These are phyloP conservation scores for Tuber brumale DNA, from an alignment of 495 filamentous ascomycete species.

Conservation along the genomic window DNA sequence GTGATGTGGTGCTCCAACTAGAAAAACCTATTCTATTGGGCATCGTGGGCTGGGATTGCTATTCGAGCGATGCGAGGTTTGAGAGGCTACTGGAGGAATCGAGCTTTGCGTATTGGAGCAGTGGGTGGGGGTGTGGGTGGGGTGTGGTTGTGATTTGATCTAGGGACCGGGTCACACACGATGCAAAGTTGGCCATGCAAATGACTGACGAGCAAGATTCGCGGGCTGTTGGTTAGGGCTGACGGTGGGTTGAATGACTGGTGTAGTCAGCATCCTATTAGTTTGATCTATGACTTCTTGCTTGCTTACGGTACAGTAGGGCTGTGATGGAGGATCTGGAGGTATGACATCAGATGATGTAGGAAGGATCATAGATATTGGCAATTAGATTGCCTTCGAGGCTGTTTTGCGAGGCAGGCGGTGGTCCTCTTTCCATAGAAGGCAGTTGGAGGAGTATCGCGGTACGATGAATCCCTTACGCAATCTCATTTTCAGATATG, in stretches of 20 bases:
- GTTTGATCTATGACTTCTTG: not conserved
- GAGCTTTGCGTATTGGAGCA: not conserved
- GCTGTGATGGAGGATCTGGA: not conserved
- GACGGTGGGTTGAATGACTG: not conserved
- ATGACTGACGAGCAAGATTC: not conserved
- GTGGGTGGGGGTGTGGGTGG: not conserved
- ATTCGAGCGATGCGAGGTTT: too few relatives aligned
- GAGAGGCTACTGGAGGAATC: not conserved
- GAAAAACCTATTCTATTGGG: not conserved
- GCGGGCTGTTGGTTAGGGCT: not conserved
- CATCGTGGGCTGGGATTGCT: not conserved
- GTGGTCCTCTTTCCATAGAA: not conserved
- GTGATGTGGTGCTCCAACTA: not conserved
- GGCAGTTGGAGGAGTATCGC: not conserved
- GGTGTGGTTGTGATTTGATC: not conserved
- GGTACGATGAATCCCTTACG: not conserved
- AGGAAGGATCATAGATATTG: not conserved
- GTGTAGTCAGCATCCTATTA: not conserved
- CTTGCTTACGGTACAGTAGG: not conserved
- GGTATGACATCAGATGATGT: not conserved
- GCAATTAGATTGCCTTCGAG: not conserved
- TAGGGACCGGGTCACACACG: not conserved
- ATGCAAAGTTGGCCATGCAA: not conserved
- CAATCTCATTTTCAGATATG: not conserved
- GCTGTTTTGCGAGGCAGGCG: not conserved